These are phyloP conservation scores for Ascomycota sp. DNA, from an alignment of 2,329 filamentous ascomycete genomes.

Conservation along the genomic window DNA sequence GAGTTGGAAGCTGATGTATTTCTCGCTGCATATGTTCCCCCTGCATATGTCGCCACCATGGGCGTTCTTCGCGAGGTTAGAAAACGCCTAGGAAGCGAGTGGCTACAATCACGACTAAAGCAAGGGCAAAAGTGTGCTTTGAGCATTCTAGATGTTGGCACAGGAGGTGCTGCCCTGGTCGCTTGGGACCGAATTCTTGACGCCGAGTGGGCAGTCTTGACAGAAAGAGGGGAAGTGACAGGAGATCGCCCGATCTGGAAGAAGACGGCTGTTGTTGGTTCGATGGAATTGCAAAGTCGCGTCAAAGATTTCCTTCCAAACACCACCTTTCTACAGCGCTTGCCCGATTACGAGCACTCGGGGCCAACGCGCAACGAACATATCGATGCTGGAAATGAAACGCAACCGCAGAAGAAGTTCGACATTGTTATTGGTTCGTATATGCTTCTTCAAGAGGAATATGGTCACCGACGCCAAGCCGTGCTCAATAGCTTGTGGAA, in stretches of 20 bases:
- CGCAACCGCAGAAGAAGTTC: slow-evolving; percentile 52
- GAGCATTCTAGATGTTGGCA: slow-evolving; percentile 53
- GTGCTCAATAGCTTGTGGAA: slow-evolving; percentile 80
- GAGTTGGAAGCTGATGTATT: slow-evolving; percentile 60
- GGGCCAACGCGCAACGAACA: slow-evolving; percentile 35
- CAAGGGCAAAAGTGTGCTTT: slow-evolving; percentile 35
- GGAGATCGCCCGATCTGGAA: slow-evolving; percentile 45
- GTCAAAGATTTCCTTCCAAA: slow-evolving; percentile 62
- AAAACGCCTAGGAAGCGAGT: slow-evolving; percentile 48
- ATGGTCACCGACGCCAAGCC: slow-evolving; percentile 57
- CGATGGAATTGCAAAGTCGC: slow-evolving; percentile 53
- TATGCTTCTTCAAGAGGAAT: slow-evolving; percentile 52
- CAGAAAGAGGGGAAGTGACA: slow-evolving; percentile 23
- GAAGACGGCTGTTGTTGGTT: slow-evolving; percentile 62
- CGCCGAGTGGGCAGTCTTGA: slow-evolving; percentile 62
- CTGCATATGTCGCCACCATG: slow-evolving; percentile 46
- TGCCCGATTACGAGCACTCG: slow-evolving; percentile 69
- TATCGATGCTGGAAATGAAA: slow-evolving; percentile 33
- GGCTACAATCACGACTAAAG: slow-evolving; percentile 43
- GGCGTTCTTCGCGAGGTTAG: slow-evolving; percentile 53
- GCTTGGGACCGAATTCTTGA: slow-evolving; percentile 62
- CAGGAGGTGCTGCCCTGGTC: slow-evolving; percentile 49
- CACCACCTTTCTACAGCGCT: slow-evolving; percentile 74
- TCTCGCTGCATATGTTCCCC: slow-evolving; percentile 48
- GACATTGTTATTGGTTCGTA: slow-evolving; percentile 86